Conservation (phyloP, 495 filamentous ascomycete genomes). For the Peziza echinospora region DNA sequence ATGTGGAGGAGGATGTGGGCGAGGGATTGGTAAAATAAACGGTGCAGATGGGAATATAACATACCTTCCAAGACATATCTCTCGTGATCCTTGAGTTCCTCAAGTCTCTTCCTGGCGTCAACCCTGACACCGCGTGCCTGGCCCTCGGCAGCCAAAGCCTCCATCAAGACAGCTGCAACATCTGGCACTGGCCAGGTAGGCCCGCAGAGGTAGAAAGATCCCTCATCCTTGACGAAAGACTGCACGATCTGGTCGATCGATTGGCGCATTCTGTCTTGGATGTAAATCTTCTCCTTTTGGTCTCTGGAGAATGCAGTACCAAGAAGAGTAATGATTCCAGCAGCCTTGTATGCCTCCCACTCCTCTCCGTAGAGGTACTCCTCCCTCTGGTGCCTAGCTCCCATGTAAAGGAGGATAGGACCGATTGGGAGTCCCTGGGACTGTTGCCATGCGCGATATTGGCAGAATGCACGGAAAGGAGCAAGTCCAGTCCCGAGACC, state of each 20-base stretch:
- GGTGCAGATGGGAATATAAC: neutral
- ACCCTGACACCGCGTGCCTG: conserved; percentile 51
- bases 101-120: conserved; percentile 79
- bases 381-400: conserved; percentile 86
- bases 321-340: conserved; percentile 82
- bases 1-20: neutral
- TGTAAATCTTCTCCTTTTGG: conserved; percentile 96
- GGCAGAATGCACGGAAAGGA: conserved; percentile 93
- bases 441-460: conserved; percentile 94
- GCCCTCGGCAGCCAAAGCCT: conserved; percentile 69
- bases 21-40: no score
- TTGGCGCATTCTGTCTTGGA: conserved; percentile 94
- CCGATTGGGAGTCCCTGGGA: conserved; percentile 86
- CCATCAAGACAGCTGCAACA: conserved; percentile 78
- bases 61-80: conserved; percentile 75
- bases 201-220: conserved; percentile 88
- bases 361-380: conserved; percentile 98
- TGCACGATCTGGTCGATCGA: conserved; percentile 64
- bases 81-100: conserved; percentile 79
- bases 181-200: conserved; percentile 99
- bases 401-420: conserved; percentile 84
- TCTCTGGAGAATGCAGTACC: conserved; percentile 91
- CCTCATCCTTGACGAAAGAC: conserved; percentile 72
- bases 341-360: conserved; percentile 94
- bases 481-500: conserved; percentile 95